Conservation (phyloP, 352 stramenopile species). For the Phytophthora constricta region DNA sequence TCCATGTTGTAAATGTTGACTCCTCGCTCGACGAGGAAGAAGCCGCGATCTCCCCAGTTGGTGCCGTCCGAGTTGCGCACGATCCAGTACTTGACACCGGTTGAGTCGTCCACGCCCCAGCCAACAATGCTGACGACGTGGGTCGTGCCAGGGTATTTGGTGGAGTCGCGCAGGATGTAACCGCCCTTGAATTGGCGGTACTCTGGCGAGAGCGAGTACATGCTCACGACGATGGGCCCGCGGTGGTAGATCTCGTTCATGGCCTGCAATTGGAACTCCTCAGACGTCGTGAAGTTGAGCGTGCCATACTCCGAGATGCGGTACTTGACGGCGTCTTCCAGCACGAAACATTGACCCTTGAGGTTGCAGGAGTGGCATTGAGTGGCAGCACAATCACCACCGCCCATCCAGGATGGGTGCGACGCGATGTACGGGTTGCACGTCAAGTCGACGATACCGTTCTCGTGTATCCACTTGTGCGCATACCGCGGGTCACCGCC, state of each 20-base stretch:
- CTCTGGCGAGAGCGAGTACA: conserved; percentile 82
- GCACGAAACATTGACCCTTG: conserved; percentile 62
- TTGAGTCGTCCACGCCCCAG: conserved; percentile 89
- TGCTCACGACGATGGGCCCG: conserved; percentile 94
- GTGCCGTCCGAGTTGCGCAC: conserved; percentile 93
- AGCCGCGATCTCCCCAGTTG: conserved; percentile 77
- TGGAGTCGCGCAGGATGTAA: conserved; percentile 90
- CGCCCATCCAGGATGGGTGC: conserved; percentile 77
- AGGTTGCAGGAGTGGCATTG: conserved; percentile 76
- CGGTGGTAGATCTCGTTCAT: conserved; percentile 98
- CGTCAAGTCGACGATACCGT: conserved; percentile 82
- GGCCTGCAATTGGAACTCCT: conserved; percentile 74
- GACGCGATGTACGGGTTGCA: conserved; percentile 86
- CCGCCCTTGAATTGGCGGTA: conserved; percentile 92
- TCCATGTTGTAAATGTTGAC: conserved; percentile 86
- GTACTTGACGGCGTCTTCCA: conserved; percentile 69
- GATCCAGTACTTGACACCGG: conserved; percentile 95
- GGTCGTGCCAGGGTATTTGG: conserved; percentile 71
- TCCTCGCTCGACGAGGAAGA: conserved; percentile 74
- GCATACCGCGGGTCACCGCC: conserved; percentile 83
- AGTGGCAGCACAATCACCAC: conserved; percentile 57
- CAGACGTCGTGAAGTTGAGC: conserved; percentile 69
- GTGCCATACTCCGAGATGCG: conserved; percentile 78
- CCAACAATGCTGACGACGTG: conserved; percentile 96
- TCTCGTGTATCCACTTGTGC: conserved; percentile 87